phyloP scores from a whole-genome alignment of 345 rosid species.

The Sapria himalayana region DNA sequence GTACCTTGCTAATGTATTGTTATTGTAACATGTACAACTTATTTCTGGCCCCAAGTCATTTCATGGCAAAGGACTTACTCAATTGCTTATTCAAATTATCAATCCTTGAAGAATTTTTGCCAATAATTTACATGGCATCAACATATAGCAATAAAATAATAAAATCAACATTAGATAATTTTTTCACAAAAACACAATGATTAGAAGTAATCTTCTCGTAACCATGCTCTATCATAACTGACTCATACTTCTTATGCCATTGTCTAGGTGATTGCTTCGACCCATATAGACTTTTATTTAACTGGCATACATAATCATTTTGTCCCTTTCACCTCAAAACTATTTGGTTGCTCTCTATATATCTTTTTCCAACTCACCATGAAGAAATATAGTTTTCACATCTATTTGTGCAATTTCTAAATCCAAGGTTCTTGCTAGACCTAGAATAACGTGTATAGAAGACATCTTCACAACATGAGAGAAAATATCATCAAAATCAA shows the following conservation, averaged over 20 bases:
- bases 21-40: background rate
- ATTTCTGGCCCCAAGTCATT: background rate
- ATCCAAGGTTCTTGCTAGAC: no score
- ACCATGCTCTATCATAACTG: background rate
- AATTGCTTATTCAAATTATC: background rate
- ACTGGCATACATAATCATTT: background rate
- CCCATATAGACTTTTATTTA: background rate
- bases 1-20: background rate
- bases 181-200: background rate
- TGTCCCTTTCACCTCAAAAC: no score
- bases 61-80: background rate
- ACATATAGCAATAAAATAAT: background rate
- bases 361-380: background rate
- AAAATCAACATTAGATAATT: background rate
- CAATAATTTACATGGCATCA: background rate
- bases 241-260: no score
- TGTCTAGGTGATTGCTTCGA: background rate
- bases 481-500: constrained; percentile 1
- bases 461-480: no score
- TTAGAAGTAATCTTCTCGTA: background rate
- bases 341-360: no score
- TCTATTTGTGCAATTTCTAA: background rate
- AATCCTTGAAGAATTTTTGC: background rate
- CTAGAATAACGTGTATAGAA: no score
- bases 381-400: background rate